Evolutionary conservation across 2,329 filamentous ascomycete genomes (phyloP), one percentile per base, ranked within the genome.

Genomic region (Mollisia scopiformis): DNA sequence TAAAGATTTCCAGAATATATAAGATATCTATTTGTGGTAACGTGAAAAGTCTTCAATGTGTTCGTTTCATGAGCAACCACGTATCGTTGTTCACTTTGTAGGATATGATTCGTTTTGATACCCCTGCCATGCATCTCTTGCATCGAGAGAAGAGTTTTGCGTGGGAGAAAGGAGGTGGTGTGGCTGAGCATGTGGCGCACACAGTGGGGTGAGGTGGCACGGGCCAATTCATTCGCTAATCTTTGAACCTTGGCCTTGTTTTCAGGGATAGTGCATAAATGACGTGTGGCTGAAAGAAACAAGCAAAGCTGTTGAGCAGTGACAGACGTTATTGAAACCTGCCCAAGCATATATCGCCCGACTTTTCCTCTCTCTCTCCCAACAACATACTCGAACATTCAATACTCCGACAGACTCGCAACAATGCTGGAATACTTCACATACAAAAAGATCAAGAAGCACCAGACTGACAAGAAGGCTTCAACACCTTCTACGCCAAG

Each of bases 391-490:
- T 19, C n/a, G 21, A 10, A 43, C 13, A 37, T 13, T 14, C 33
- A 10, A 43, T 10, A 10, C 39, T 6, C n/a, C 5, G n/a, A 19
- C 11, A 43, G 23, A 43, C 3, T 19, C n/a, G 39, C 39, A 23
- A 21, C n/a, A 52, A 89, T 89, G 87, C 71, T 88, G 63, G 85
- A 88, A 73, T 88, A 85, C 73, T 83, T 88, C 66, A 76, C 79
- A 35, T 84, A 82, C 77, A 88, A 84, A 72, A 88, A 87, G 73
- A 76, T 81, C 70, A 88, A 87, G 76, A 86, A 88, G 74, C 76
- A 83, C 71, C 80, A 78, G 68, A 80, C 77, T 2, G 79, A 85
- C 61, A 83, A 85, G 68, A 75, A 72, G 7, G 58, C 55, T 3
- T 52, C 59, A 23, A 56, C 14, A 11, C 19, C 31, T 31, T 61